Conservation (phyloP, 164 flowering plant species). For the Tetrastigma voinierianum region DNA sequence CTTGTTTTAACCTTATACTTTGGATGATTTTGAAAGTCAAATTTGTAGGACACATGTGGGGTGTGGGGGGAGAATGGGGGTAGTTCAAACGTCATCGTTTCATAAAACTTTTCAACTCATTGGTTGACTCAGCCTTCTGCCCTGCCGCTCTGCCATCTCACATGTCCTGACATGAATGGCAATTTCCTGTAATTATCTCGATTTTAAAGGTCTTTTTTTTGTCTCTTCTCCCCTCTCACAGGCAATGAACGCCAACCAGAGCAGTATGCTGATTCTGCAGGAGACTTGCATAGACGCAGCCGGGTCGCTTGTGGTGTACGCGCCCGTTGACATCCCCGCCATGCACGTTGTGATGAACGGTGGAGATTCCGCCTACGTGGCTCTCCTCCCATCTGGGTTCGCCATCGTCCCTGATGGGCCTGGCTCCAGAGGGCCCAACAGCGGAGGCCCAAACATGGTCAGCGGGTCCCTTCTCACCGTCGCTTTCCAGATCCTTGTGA, state of each 20-base stretch:
- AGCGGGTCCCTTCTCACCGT: constrained; percentile 90
- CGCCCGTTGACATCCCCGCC: constrained; percentile 96
- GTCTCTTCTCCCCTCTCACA: constrained; percentile 22
- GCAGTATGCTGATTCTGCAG: constrained; percentile 89
- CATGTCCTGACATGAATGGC: constrained; percentile 6
- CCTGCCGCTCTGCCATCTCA: too few species aligned
- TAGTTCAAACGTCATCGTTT: constrained; percentile 2
- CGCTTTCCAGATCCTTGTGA: constrained; percentile 92
- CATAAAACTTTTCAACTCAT: not conserved
- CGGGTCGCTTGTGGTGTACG: constrained; percentile 94
- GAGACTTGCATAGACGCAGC: constrained; percentile 90
- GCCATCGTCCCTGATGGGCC: constrained; percentile 83
- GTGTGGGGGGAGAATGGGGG: constrained; percentile 6
- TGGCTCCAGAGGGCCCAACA: constrained; percentile 26
- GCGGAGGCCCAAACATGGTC: constrained; percentile 18
- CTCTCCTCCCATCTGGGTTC: constrained; percentile 88
- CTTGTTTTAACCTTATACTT: constrained; percentile 2
- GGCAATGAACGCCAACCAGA: constrained; percentile 88
- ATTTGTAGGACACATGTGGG: constrained; percentile 21
- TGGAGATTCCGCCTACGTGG: constrained; percentile 93
- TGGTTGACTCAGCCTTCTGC: too few species aligned
- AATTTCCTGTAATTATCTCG: not conserved
- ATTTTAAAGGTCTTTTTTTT: constrained; percentile 10
- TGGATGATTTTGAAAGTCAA: constrained; percentile 31
- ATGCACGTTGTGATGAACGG: constrained; percentile 98